Evolutionary conservation across 164 flowering plant species (phyloP), one percentile per base, ranked within the genome.

Genomic region (Piper longum): DNA sequence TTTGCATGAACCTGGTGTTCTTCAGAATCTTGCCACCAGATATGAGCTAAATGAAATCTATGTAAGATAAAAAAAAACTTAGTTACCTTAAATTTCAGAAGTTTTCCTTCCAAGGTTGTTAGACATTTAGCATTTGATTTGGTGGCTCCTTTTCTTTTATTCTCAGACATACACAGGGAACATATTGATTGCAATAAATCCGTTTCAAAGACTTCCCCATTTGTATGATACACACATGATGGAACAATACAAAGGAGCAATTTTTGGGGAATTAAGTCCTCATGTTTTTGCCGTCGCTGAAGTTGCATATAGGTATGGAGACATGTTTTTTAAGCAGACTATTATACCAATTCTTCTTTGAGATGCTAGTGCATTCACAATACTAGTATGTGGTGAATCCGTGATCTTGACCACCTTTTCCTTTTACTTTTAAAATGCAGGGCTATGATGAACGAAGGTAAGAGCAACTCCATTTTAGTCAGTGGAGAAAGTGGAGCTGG

Each of bases 401-500:
- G 64, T 41, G 18, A 12, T n/a, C 55, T 18, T 41, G 57, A 41
- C 59, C 63, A 17, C 57, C 41, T 57, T 14, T 16, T 60, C 59
- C 62, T 44, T 63, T 70, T 56, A 56, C 59, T 19, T 18, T 76
- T 26, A 66, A 41, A 67, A 71, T 71, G 57, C 43, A 93, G 99
- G 80, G 96, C 90, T 62, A 93, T 93, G 99, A 88, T 88, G 57
- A 93, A 88, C 69, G 99, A 93, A 70, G 96, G 97, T 55, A 91
- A 89, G 75, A 90, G 97, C 82, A 91, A 93, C 73, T 91, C 99
- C 45, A 91, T 93, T 77, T 79, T 93, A 55, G 99, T 93, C 54
- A 93, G 99, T 82, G 99, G 99, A 74, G 99, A 93, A 75, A 93
- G 99, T 84, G 99, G 99, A 71, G 99, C 97, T 70, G 99, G 97